Evolutionary conservation across 345 rosid genomes (phyloP).

Genomic region (Pseudoturritis turrita): DNA sequence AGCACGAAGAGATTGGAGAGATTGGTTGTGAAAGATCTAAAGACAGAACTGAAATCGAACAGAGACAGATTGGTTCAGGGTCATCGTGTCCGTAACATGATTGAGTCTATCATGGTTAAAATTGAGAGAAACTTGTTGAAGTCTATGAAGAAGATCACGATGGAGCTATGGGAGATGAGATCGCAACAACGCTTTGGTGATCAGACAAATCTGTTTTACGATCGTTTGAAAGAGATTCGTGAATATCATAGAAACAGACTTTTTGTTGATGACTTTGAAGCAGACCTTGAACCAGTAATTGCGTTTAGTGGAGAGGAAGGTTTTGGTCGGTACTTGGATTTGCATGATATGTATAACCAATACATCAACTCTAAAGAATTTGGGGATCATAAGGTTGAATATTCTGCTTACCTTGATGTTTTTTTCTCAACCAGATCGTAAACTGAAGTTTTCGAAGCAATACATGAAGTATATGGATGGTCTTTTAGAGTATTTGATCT

Average conservation of each 20-base stretch:
- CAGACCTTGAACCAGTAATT: too few species aligned
- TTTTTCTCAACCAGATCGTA: slow-evolving; percentile 50
- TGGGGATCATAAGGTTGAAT: slow-evolving; percentile 58
- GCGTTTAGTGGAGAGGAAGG: slow-evolving; percentile 41
- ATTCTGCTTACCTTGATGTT: slow-evolving; percentile 54
- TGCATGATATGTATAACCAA: slow-evolving; percentile 73
- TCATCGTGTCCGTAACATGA: slow-evolving; percentile 75
- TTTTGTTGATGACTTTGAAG: too few species aligned
- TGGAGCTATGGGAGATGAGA: slow-evolving; percentile 64
- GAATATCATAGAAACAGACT: too few species aligned
- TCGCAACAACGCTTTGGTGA: slow-evolving; percentile 64
- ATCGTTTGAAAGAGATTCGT: too few species aligned
- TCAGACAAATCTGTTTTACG: slow-evolving; percentile 52
- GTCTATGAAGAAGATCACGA: slow-evolving; percentile 69
- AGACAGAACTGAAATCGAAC: slow-evolving; percentile 38
- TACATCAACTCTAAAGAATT: slow-evolving; percentile 73
- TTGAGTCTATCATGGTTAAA: slow-evolving; percentile 46
- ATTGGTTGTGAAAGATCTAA: slow-evolving; percentile 67
- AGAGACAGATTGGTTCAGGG: slow-evolving; percentile 71
- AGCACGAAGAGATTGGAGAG: slow-evolving; percentile 77
- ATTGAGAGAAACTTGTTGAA: slow-evolving; percentile 63
- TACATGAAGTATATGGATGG: slow-evolving; percentile 57
- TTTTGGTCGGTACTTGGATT: slow-evolving; percentile 61
- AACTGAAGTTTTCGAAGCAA: slow-evolving; percentile 60
- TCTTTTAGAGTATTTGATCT: slow-evolving; percentile 57